Conservation (phyloP, 192 early-diverging fungal species). For the Gaertneriomyces sp. region DNA sequence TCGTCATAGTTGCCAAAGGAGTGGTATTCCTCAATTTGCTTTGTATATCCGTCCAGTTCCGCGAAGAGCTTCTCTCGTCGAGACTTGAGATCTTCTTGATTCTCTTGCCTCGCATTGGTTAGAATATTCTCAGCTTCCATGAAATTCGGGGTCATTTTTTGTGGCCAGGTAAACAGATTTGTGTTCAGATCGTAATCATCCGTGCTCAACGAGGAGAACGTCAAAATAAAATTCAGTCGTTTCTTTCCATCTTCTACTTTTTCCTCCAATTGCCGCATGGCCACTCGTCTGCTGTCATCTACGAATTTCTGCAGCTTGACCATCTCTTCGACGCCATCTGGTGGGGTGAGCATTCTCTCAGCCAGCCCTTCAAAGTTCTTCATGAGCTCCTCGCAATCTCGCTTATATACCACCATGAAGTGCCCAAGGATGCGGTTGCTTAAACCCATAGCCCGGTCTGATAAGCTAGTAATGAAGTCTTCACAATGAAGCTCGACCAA, state of each 20-base stretch:
- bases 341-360: conserved; percentile 36
- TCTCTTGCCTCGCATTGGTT: conserved; percentile 36
- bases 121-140: conserved; percentile 50
- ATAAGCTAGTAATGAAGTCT: conserved; percentile 47
- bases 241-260: conserved; percentile 56
- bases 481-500: conserved; percentile 53
- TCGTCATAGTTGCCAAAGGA: conserved; percentile 56
- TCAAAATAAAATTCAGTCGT: conserved; percentile 60
- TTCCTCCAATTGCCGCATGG: conserved; percentile 50
- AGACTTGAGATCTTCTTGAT: conserved; percentile 56
- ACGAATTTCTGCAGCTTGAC: conserved; percentile 54
- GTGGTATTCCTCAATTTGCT: conserved; percentile 62
- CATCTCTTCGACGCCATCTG: conserved; percentile 60
- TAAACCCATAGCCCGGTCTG: conserved; percentile 43
- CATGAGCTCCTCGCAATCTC: conserved; percentile 34
- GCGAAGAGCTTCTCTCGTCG: conserved; percentile 47
- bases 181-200: conserved; percentile 62
- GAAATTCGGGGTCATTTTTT: conserved; percentile 50
- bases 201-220: conserved; percentile 48
- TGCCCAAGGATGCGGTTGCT: conserved; percentile 48
- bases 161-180: conserved; percentile 55
- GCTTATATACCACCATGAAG: conserved; percentile 27
- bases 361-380: conserved; percentile 49
- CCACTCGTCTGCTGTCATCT: conserved; percentile 39
- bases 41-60: conserved; percentile 56